Percentiles rank a stretch among this genome's conserved stretches.
Conservation (phyloP, 176 grass and related monocot genomes). For the Zea mays region Zm-B73-REFERENCE-NAM-5.0 NC_050100.1:17858501-17859000, state of each 20-base stretch:
- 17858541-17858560: slow-evolving; percentile 13
- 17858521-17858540: not conserved
- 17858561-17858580: slow-evolving; percentile 8
- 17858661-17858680: slow-evolving; percentile 45
- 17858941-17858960: too few relatives aligned
- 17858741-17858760: slow-evolving; percentile 32
- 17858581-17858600: slow-evolving; percentile 18
- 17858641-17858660: slow-evolving; percentile 76
- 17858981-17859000: too few relatives aligned
- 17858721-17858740: slow-evolving; percentile 42
- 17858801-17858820: slow-evolving; percentile 47
- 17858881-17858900: slow-evolving; percentile 10
- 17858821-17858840: slow-evolving; percentile 39
- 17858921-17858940: too few relatives aligned
- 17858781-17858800: slow-evolving; percentile 50
- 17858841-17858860: slow-evolving; percentile 49
- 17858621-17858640: slow-evolving; percentile 67
- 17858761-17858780: slow-evolving; percentile 45
- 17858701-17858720: slow-evolving; percentile 42
- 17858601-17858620: slow-evolving; percentile 15
- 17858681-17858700: slow-evolving; percentile 49
- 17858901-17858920: too few relatives aligned
- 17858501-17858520: slow-evolving; percentile 18
- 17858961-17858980: too few relatives aligned
- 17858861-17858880: not conserved